Evolutionary conservation across 2,329 filamentous ascomycete species (phyloP).

Genomic region (Diaporthe nobilis): DNA sequence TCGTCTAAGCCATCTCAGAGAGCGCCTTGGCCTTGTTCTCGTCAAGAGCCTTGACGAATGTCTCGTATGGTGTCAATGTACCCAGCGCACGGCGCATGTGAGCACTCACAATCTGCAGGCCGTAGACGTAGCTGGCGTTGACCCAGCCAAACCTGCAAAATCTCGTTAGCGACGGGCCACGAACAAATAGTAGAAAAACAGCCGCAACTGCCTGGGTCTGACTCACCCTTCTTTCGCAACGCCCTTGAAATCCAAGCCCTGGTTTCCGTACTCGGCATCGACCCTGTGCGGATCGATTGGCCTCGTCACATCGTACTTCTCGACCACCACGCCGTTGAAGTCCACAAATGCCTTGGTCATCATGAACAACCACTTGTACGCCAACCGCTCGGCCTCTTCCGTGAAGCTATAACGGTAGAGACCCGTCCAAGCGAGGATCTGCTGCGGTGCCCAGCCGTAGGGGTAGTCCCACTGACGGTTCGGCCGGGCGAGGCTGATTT

Average conservation of each 20-base stretch:
- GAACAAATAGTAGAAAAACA: conserved; percentile 7
- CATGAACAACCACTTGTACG: conserved; percentile 99
- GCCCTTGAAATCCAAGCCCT: conserved; percentile 94
- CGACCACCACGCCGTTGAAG: conserved; percentile 97
- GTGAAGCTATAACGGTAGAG: conserved; percentile 92
- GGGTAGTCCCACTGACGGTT: conserved; percentile 99
- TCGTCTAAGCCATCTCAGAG: conserved; percentile 56
- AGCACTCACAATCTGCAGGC: conserved; percentile 87
- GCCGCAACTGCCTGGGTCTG: not conserved
- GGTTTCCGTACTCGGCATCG: conserved; percentile 97
- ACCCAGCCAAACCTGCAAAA: conserved; percentile 92
- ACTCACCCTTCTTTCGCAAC: conserved; percentile 96
- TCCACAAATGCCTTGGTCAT: conserved; percentile 98
- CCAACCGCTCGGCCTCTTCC: conserved; percentile 88
- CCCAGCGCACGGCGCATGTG: conserved; percentile 92
- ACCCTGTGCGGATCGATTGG: conserved; percentile 93
- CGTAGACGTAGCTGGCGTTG: conserved; percentile 97
- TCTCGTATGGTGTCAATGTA: conserved; percentile 88
- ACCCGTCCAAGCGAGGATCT: conserved; percentile 97
- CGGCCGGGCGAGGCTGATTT: conserved; percentile 83
- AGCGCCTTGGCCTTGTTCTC: conserved; percentile 68
- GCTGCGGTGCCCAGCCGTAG: conserved; percentile 98
- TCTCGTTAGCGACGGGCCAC: not conserved
- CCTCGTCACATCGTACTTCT: conserved; percentile 98
- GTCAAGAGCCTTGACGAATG: conserved; percentile 79